Evolutionary conservation across 2,329 filamentous ascomycete genomes (phyloP), one percentile per base, ranked within the genome.

Genomic region (Phialophora chinensis): DNA sequence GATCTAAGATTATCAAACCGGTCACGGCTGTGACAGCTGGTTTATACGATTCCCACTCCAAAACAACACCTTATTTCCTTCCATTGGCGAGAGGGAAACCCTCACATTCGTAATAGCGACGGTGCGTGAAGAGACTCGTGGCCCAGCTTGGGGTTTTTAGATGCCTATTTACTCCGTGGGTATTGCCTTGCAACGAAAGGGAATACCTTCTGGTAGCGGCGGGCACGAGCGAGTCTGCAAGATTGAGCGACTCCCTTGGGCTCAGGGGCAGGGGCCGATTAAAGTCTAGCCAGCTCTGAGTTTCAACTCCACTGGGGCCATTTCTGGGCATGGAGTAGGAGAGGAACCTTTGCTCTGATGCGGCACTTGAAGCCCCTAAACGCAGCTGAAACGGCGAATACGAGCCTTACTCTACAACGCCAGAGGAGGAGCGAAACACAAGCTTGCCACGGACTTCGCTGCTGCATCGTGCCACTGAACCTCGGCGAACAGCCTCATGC

Each of bases 1-100:
- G 27, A 62, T 27, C 23, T 67, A 50, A 61, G 54, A 56, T 29
- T 67, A 8, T 60, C 57, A 12, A 31, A 25, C 47, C 44, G 57
- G 47, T 7, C 42, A 23, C 35, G 42, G 14, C 57, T 60, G 42
- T 50, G 42, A 50, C 17, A 50, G 31, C 25, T 31, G 7, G 12
- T 33, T 14, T 25, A 25, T 17, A 17, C 38, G 10, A 52, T 52
- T 44, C 17, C 49, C 10, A 10, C 14, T 5, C 49, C 20, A 29
- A 8, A 27, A 8, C 20, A 23, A 23, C 14, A 27, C 20, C 23
- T 23, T 12, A 20, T 11, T 42, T 17, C 14, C 6, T 42, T 42
- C 14, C 14, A 42, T 17, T n/a, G 38, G 38, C 38, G 6, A 17
- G 38, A n/a, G 6, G 2, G 38, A 6, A 44, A 7, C 8, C 5